These are phyloP conservation scores for Daldinia caldariorum DNA, from an alignment of 495 filamentous ascomycete genomes.

Conservation along the genomic window DNA sequence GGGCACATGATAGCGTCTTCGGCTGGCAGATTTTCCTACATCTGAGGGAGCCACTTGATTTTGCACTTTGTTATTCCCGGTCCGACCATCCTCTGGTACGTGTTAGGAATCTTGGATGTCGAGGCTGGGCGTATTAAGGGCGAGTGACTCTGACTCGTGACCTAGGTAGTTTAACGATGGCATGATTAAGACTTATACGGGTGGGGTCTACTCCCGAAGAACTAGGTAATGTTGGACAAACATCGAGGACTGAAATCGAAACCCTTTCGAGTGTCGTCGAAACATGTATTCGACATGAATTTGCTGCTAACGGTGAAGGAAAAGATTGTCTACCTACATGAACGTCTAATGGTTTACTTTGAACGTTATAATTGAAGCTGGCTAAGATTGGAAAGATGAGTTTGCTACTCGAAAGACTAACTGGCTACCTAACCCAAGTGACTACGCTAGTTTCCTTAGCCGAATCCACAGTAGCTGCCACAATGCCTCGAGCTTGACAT, in stretches of 20 bases:
- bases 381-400: not conserved
- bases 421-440: not conserved
- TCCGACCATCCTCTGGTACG: not conserved
- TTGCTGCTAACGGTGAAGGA: not conserved
- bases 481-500: too few species aligned
- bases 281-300: too few species aligned
- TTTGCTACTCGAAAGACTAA: not conserved
- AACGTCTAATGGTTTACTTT: not conserved
- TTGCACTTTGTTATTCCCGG: not conserved
- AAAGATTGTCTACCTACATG: not conserved
- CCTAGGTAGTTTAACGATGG: not conserved
- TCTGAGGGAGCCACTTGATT: not conserved
- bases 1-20: too few species aligned
- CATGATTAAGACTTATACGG: not conserved
- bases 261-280: not conserved
- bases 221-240: not conserved
- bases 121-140: not conserved
- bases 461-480: not conserved
- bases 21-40: not conserved
- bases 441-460: not conserved
- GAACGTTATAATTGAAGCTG: not conserved
- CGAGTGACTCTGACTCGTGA: not conserved
- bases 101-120: not conserved
- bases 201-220: not conserved
- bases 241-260: not conserved